Evolutionary conservation across 83 land plant species (phyloP), one percentile per base, ranked within the genome.

Genomic region (Isoetes engelmannii): DNA sequence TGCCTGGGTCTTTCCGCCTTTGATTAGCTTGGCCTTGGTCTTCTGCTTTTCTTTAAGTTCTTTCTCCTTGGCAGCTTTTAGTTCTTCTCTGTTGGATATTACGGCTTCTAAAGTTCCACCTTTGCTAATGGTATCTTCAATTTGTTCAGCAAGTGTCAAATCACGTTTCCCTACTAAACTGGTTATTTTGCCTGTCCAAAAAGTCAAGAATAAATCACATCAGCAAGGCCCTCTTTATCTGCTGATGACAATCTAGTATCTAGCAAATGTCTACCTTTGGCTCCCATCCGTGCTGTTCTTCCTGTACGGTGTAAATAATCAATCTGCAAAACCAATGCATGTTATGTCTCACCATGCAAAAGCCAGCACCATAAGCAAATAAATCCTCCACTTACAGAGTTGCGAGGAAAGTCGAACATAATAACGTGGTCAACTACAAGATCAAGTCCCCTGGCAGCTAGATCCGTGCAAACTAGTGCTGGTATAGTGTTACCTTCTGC

Each of bases 271-370:
- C 5, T 19, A 81, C 99, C 99, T 86, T 94, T 94, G 67, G 93
- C 96, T 65, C 99, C 97, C 97, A 94, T 94, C 15, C 99, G 90
- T 63, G 99, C 99, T 74, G 99, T 94, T 82, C 99, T 84, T 68
- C 99, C 99, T 71, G 96, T 90, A 6, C 99, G 86, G 72, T 94
- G 99, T 44, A 94, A 84, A 75, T 94, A 94, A 60, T 94, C 97
- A 62, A 94, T 86, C 99, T 94, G 72, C 67, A 72, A 72, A 61
- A 62, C 61, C 45, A 9, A 53, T 19, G 19, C 15, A 7, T 15
- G 7, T 13, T 59, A 15, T 6, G 62, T 59, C 19, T 13, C 13
- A 59, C 6, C 18, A 7, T 59, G 44, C 6, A 12, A 55, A 28
- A 59, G 4, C 8, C 47, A 65, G 44, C 2, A 48, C 57, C 47